Conservation (phyloP, 2,329 filamentous ascomycete genomes). For the Pestalotiopsis sp. region DNA sequence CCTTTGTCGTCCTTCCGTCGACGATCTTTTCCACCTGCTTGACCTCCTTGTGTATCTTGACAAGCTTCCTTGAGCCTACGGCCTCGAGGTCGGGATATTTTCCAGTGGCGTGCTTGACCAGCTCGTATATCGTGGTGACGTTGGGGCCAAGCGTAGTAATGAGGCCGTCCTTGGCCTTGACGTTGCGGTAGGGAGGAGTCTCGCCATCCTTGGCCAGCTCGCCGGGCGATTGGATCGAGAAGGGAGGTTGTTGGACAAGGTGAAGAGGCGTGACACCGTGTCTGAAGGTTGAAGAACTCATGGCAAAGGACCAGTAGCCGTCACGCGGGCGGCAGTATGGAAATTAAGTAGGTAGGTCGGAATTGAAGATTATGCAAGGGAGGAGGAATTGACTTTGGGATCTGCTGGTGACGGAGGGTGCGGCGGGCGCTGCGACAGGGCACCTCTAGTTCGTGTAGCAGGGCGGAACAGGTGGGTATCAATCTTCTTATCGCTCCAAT, state of each 20-base stretch:
- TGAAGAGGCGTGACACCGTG: slow-evolving; percentile 53
- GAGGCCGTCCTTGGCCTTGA: slow-evolving; percentile 71
- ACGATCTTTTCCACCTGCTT: slow-evolving; percentile 90
- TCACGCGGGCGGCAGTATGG: neutral
- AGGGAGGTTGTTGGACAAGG: slow-evolving; percentile 71
- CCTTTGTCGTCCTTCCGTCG: slow-evolving; percentile 76
- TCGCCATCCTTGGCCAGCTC: slow-evolving; percentile 74
- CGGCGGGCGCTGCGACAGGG: neutral
- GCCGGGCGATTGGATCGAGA: slow-evolving; percentile 72
- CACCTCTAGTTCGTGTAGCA: neutral
- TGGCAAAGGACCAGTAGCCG: neutral
- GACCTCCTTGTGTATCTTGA: slow-evolving; percentile 79
- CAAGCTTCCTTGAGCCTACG: slow-evolving; percentile 71
- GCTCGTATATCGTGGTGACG: slow-evolving; percentile 77
- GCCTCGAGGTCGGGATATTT: slow-evolving; percentile 65
- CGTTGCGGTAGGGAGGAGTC: slow-evolving; percentile 79
- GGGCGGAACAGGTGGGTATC: neutral
- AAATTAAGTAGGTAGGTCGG: neutral
- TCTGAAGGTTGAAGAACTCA: slow-evolving; percentile 5
- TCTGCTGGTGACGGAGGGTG: neutral
- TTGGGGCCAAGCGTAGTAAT: slow-evolving; percentile 66
- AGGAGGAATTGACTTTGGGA: neutral
- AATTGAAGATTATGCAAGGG: neutral
- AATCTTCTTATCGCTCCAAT: neutral
- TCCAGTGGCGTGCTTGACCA: slow-evolving; percentile 70